Evolutionary conservation across 2,329 filamentous ascomycete genomes (phyloP).

Genomic region (Elsinoe batatas): DNA sequence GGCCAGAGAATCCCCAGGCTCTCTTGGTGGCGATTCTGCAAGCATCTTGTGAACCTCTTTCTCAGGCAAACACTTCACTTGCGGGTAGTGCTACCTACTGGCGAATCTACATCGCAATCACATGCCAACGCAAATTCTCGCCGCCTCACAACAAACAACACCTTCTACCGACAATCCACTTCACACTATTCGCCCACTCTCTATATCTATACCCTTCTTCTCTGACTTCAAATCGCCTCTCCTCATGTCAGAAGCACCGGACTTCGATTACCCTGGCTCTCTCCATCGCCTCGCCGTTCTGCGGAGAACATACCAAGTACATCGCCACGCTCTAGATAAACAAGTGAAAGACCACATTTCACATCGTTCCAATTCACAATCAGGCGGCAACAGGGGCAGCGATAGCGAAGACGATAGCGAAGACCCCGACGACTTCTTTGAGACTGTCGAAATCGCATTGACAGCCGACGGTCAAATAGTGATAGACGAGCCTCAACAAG

Average conservation of each 20-base stretch:
- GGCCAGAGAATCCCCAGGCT: background rate
- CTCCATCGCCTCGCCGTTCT: background rate
- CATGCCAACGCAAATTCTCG: background rate
- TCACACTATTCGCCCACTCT: background rate
- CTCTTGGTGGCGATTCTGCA: background rate
- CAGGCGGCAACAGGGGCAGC: too few relatives aligned
- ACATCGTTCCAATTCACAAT: too few relatives aligned
- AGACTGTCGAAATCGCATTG: background rate
- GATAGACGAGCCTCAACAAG: too few relatives aligned
- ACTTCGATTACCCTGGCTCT: background rate
- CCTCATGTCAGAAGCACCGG: background rate
- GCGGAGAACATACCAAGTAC: background rate
- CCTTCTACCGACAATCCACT: background rate
- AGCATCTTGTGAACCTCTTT: background rate
- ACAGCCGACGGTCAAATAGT: too few relatives aligned
- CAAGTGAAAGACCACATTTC: too few relatives aligned
- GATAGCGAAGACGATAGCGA: background rate
- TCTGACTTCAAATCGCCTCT: background rate
- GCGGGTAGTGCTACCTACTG: background rate
- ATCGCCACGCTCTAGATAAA: background rate
- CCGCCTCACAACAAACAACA: background rate
- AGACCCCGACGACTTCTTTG: background rate
- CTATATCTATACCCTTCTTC: background rate
- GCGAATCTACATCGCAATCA: background rate
- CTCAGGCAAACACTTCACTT: background rate